Evolutionary conservation across 192 early-diverging fungal species (phyloP).

Genomic region (Coemansia aciculifera): DNA sequence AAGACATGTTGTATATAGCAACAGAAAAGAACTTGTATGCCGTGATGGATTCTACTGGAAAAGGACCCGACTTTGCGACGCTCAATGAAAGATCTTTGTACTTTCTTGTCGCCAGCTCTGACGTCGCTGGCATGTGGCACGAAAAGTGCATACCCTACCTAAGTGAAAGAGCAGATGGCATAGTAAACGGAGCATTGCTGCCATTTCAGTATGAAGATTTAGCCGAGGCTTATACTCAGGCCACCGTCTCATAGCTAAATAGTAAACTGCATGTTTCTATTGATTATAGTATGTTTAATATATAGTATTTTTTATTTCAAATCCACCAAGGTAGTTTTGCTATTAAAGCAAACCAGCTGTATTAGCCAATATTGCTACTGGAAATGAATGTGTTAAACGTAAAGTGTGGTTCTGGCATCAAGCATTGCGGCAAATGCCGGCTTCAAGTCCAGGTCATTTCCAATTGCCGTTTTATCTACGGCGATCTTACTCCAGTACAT

Average conservation of each 20-base stretch:
- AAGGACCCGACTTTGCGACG: neutral
- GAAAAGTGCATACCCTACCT: neutral
- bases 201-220: neutral
- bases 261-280: neutral
- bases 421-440: neutral
- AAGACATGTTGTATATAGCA: neutral
- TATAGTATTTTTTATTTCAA: neutral
- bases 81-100: neutral
- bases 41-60: neutral
- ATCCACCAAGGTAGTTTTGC: neutral
- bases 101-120: neutral
- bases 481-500: slow-evolving; percentile 8
- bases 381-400: neutral
- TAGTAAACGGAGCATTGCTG: neutral
- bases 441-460: neutral
- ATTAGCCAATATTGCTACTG: no score
- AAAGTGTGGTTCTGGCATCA: neutral
- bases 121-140: neutral
- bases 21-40: neutral
- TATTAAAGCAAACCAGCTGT: neutral
- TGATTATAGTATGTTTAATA: neutral
- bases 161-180: neutral
- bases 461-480: slow-evolving; percentile 18
- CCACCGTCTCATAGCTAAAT: neutral
- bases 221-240: neutral